Evolutionary conservation across 108 stramenopile species (phyloP), one percentile per base, ranked within the genome.

Genomic region (Pseudonitzschia multiseries): DNA sequence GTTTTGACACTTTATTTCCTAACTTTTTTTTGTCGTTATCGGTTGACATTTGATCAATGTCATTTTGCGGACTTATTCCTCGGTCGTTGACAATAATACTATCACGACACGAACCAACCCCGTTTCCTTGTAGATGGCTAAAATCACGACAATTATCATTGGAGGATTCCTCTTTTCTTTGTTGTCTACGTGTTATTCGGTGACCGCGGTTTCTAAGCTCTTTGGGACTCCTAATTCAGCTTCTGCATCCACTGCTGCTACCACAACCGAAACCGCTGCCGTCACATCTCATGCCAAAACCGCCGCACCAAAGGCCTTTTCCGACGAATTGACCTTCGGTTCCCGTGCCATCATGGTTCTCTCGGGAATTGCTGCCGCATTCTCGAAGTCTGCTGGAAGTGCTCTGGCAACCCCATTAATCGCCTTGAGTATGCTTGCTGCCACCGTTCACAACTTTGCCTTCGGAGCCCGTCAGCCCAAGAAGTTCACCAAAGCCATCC

Each of bases 381-480:
- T 63, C 20, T 42, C 75, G 17, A 72, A 73, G 17, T 68, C 70
- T 28, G 64, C 53, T 13, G 31, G 62, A 22, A 31, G 40, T 29
- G 28, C 77, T 31, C 57, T 63, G 20, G 53, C 76, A 15, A 65
- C 36, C 28, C 89, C 82, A 9, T 21, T 86, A 0, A 61, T 72
- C 8, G 75, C 89, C 15, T 26, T 79, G 13, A 87, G 81, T 65
- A 70, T 93, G 36, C 78, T 90, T 9, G 81, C 67, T 44, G 72
- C 85, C 0, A 93, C 92, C n/a, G 68, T 93, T 2, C 54, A 73
- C 18, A 70, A 82, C 22, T 93, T 90, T 79, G 86, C 86, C 17
- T 90, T 80, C 76, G 92, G 92, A 12, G 84, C 92, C 13, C 81
- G 87, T 40, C 62, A 89, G n/a, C 87, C 90, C 1, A 85, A 81